phyloP scores from a whole-genome alignment of 139 green algal species.

The Penium margaritaceum region DNA sequence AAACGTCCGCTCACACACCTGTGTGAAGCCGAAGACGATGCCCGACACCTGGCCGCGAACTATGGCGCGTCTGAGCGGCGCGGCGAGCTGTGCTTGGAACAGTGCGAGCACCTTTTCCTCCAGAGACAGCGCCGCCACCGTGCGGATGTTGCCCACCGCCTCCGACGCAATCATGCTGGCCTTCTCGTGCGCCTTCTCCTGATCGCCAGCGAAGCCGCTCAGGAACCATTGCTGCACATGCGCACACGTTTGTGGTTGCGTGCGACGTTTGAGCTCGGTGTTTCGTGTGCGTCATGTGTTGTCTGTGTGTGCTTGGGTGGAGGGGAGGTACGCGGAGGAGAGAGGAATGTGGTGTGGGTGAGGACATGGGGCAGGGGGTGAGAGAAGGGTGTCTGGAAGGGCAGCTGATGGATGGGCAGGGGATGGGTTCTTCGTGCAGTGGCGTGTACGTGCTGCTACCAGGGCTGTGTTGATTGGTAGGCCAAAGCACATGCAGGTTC shows the following conservation, averaged over 20 bases:
- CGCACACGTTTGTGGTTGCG: too few relatives aligned
- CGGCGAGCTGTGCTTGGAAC: conserved; percentile 7
- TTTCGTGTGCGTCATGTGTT: too few relatives aligned
- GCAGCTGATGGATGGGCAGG: too few relatives aligned
- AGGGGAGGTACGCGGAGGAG: too few relatives aligned
- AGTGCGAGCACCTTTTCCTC: conserved; percentile 37
- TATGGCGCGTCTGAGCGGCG: conserved; percentile 5
- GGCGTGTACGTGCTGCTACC: not conserved
- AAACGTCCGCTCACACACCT: not conserved
- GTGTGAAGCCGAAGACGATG: conserved; percentile 9
- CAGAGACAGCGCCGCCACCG: conserved; percentile 35
- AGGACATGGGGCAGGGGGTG: too few relatives aligned
- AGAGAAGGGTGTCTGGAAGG: too few relatives aligned
- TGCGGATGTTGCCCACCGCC: conserved; percentile 45
- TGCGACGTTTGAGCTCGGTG: too few relatives aligned
- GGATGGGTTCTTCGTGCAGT: too few relatives aligned
- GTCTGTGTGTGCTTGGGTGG: too few relatives aligned
- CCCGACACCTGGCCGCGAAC: conserved; percentile 29
- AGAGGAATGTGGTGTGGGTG: too few relatives aligned
- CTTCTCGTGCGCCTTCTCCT: conserved; percentile 22
- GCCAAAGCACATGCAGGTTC: too few relatives aligned
- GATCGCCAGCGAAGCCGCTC: conserved; percentile 32
- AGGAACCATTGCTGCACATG: conserved; percentile 20
- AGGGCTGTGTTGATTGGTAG: not conserved
- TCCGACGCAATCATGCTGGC: conserved; percentile 19